Conservation (phyloP, 2,329 filamentous ascomycete genomes). For the Sarocladiaceae sp. region DNA sequence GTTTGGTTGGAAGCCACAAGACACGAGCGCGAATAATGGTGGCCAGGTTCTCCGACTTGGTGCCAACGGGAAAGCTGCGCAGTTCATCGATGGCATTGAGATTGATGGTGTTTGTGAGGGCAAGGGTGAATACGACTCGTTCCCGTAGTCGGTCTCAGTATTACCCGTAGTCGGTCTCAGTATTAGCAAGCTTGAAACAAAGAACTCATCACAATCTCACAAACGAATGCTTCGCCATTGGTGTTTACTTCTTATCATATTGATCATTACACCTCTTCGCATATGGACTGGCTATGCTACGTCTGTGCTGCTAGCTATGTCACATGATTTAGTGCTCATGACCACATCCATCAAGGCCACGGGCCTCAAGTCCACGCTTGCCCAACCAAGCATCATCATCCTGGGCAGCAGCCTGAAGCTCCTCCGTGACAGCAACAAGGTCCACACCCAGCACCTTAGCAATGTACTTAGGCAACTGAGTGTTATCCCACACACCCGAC, state of each 20-base stretch:
- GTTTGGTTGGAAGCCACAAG: conserved; percentile 16
- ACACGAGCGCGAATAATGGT: conserved; percentile 16
- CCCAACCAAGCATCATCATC: background rate
- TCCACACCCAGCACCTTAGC: conserved; percentile 18
- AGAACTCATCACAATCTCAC: too few relatives aligned
- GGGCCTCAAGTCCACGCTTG: conserved; percentile 1
- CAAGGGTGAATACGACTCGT: conserved; percentile 12
- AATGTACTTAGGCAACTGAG: conserved; percentile 21
- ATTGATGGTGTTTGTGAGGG: conserved; percentile 14
- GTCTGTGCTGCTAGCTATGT: too few relatives aligned
- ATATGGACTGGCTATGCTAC: too few relatives aligned
- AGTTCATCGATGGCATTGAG: conserved; percentile 14
- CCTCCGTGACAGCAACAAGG: conserved; percentile 16
- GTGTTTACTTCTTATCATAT: too few relatives aligned
- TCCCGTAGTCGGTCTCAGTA: conserved; percentile 8
- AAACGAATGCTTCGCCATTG: too few relatives aligned
- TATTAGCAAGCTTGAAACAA: background rate
- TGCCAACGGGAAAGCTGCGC: conserved; percentile 16
- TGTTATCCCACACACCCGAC: conserved; percentile 21
- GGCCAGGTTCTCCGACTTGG: conserved; percentile 13
- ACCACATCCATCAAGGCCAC: background rate
- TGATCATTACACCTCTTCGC: too few relatives aligned
- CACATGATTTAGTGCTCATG: background rate
- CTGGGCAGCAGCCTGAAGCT: conserved; percentile 11
- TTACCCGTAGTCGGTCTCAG: background rate